phyloP scores from a whole-genome alignment of 1,284 basidiomycete genomes.

The Ustilago shanxiensis region DNA sequence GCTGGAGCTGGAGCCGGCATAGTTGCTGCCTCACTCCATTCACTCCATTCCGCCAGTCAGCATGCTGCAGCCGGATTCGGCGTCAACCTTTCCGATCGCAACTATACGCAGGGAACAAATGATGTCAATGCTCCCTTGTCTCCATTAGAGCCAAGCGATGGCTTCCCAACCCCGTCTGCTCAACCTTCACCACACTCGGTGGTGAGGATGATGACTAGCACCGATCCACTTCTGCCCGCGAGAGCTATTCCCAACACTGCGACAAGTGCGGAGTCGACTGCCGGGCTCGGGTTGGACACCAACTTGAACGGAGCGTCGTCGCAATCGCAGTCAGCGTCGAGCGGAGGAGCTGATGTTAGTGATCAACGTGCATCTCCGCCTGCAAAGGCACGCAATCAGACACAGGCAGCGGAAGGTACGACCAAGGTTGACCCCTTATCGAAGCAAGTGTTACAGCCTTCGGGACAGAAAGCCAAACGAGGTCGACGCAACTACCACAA shows the following conservation, averaged over 20 bases:
- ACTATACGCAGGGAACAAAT: not conserved
- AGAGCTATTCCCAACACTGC: conserved; percentile 12
- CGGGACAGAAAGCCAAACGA: conserved; percentile 6
- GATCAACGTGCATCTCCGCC: conserved; percentile 20
- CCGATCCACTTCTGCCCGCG: conserved; percentile 35
- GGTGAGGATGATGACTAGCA: conserved; percentile 44
- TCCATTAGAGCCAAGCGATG: conserved; percentile 22
- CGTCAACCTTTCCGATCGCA: conserved; percentile 3
- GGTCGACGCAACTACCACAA: conserved; percentile 46
- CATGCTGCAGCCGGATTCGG: not conserved
- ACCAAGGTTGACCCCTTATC: not conserved
- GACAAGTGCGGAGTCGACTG: not conserved
- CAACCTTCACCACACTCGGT: conserved; percentile 37
- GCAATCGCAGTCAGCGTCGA: not conserved
- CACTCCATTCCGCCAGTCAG: conserved; percentile 10
- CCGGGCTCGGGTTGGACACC: conserved; percentile 20
- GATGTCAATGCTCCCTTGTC: conserved; percentile 1
- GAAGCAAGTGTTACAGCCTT: not conserved
- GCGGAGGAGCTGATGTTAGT: not conserved
- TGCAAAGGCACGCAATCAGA: not conserved
- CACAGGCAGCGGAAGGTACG: conserved; percentile 1
- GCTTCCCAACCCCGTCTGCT: conserved; percentile 11
- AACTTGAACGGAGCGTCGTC: not conserved
- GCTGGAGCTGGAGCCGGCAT: conserved; percentile 3
- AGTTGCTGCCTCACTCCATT: conserved; percentile 14